These are phyloP conservation scores for Tricholoma saponaceum DNA, from an alignment of 768 basidiomycete genomes.

Conservation along the genomic window DNA sequence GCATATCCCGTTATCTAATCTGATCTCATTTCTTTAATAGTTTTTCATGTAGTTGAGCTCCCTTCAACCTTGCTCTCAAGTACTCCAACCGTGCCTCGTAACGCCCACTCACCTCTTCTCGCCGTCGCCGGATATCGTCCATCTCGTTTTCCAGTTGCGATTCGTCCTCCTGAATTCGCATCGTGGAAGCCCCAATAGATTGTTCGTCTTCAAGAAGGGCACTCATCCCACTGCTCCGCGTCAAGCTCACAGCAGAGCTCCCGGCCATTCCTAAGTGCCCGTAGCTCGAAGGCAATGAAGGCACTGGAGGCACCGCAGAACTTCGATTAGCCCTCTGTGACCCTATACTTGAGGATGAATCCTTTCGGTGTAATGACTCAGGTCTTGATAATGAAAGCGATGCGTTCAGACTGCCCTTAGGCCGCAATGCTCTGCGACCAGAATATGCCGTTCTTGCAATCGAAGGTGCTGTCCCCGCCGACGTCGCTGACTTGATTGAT, in stretches of 20 bases:
- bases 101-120: conserved; percentile 66
- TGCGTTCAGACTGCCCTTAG: conserved; percentile 28
- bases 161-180: conserved; percentile 25
- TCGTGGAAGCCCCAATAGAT: conserved; percentile 18
- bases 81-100: conserved; percentile 79
- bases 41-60: conserved; percentile 81
- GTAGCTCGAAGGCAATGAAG: conserved; percentile 27
- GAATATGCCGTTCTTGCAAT: conserved; percentile 44
- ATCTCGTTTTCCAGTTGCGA: conserved; percentile 52
- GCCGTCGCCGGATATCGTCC: conserved; percentile 62
- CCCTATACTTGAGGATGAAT: conserved; percentile 58
- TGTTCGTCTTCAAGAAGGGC: conserved; percentile 48
- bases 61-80: conserved; percentile 76
- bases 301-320: conserved; percentile 30
- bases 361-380: conserved; percentile 47
- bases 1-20: conserved; percentile 18
- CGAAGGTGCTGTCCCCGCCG: conserved; percentile 45
- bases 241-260: conserved; percentile 45
- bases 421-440: conserved; percentile 26
- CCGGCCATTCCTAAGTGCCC: conserved; percentile 31
- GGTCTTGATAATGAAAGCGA: conserved; percentile 27
- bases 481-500: conserved; percentile 53
- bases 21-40: conserved; percentile 53
- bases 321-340: conserved; percentile 34
- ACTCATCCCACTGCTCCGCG: conserved; percentile 44